Evolutionary conservation across 768 basidiomycete species (phyloP).

Genomic region (Boletus fagicola): DNA sequence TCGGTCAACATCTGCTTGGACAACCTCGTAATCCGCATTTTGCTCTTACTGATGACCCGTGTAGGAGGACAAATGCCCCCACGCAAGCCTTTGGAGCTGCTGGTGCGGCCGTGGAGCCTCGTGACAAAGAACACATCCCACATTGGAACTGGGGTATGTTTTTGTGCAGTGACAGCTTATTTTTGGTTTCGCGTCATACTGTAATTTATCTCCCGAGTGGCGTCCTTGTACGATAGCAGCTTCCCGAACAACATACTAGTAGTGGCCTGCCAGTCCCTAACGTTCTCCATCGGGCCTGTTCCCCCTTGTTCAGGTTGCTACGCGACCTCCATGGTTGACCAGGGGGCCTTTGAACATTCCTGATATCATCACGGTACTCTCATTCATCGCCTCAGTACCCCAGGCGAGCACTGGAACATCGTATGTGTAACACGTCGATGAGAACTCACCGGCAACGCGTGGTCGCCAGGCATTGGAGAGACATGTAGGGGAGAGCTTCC

Average conservation of each 20-base stretch:
- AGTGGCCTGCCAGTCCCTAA: background rate
- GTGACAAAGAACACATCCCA: background rate
- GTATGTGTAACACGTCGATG: background rate
- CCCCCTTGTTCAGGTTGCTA: background rate
- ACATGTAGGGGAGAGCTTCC: background rate
- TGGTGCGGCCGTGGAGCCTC: background rate
- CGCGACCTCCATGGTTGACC: background rate
- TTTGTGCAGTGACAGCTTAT: background rate
- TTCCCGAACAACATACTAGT: background rate
- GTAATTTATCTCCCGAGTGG: background rate
- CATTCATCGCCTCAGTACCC: background rate
- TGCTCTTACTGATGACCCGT: background rate
- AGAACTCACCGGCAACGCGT: background rate
- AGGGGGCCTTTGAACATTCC: background rate
- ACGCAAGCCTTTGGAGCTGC: background rate
- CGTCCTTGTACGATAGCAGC: background rate
- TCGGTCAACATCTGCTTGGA: background rate
- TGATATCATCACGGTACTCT: background rate
- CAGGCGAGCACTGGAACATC: background rate
- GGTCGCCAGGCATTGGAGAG: background rate
- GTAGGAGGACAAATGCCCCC: background rate
- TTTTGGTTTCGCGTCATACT: conserved; percentile 1
- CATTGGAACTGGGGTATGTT: background rate
- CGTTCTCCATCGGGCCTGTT: background rate
- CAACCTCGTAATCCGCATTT: background rate